phyloP scores from a whole-genome alignment of 208 protist species.

The Wallacemonas sp. region DNA sequence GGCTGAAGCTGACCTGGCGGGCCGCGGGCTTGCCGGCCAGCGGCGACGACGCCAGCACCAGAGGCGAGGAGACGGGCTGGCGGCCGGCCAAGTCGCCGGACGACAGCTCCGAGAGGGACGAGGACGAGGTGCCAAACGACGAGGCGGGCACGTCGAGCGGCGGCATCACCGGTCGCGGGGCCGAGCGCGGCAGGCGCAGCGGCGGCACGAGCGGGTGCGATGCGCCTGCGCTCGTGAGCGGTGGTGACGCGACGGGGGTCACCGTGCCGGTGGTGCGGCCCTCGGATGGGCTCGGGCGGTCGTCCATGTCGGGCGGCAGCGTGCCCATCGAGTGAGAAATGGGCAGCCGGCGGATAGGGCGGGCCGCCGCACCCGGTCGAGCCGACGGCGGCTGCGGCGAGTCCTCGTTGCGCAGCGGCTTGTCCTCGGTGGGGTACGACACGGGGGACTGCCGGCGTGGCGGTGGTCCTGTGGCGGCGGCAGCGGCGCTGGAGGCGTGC shows the following conservation, averaged over 20 bases:
- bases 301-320: neutral
- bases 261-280: neutral
- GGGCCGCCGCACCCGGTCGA: neutral
- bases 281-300: neutral
- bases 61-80: neutral
- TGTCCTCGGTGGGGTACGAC: neutral
- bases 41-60: neutral
- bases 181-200: neutral
- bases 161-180: neutral
- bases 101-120: neutral
- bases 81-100: neutral
- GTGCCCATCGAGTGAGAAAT: slow-evolving; percentile 3
- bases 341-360: no score
- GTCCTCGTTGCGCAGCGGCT: neutral
- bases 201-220: neutral
- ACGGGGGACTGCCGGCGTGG: no score
- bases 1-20: slow-evolving; percentile 15
- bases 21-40: neutral
- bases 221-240: neutral
- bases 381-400: neutral
- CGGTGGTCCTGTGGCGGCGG: neutral
- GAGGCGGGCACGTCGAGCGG: neutral
- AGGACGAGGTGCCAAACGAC: neutral
- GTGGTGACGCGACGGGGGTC: neutral
- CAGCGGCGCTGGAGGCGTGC: neutral